Evolutionary conservation across 2,329 filamentous ascomycete genomes (phyloP).

Genomic region (Moelleriella libera): DNA sequence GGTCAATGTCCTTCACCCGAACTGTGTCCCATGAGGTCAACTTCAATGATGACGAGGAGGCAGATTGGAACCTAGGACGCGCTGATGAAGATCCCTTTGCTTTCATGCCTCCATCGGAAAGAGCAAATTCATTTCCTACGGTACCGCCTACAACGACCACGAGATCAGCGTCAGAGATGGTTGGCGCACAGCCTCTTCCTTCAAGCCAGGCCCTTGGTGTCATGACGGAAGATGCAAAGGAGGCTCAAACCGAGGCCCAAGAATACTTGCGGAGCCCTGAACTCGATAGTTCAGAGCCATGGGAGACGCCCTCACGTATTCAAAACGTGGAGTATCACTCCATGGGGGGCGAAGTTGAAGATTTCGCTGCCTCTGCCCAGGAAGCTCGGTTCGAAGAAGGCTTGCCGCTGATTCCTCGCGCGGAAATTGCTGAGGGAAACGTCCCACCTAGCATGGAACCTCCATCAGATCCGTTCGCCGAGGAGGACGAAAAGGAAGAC

Average conservation of each 20-base stretch:
- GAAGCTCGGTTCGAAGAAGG: slow-evolving; percentile 58
- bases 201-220: slow-evolving; percentile 39
- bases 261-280: slow-evolving; percentile 10
- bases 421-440: slow-evolving; percentile 3
- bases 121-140: slow-evolving; percentile 49
- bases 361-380: slow-evolving; percentile 24
- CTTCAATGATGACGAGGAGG: slow-evolving; percentile 44
- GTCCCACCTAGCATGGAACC: slow-evolving; percentile 9
- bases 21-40: slow-evolving; percentile 49
- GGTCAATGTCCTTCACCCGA: slow-evolving; percentile 48
- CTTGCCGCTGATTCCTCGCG: slow-evolving; percentile 42
- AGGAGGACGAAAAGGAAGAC: slow-evolving; percentile 36
- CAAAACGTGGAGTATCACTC: slow-evolving; percentile 17
- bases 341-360: slow-evolving; percentile 28
- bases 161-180: slow-evolving; percentile 9
- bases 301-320: slow-evolving; percentile 6
- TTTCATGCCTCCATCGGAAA: slow-evolving; percentile 41
- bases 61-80: slow-evolving; percentile 40
- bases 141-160: slow-evolving; percentile 27
- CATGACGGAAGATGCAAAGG: slow-evolving; percentile 36
- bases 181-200: slow-evolving; percentile 24
- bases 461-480: slow-evolving; percentile 22
- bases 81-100: slow-evolving; percentile 43
- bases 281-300: slow-evolving; percentile 3
- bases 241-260: slow-evolving; percentile 28